These are phyloP conservation scores for Euphrasia confusa DNA, from an alignment of 257 asterid genomes.

Conservation along the genomic window DNA sequence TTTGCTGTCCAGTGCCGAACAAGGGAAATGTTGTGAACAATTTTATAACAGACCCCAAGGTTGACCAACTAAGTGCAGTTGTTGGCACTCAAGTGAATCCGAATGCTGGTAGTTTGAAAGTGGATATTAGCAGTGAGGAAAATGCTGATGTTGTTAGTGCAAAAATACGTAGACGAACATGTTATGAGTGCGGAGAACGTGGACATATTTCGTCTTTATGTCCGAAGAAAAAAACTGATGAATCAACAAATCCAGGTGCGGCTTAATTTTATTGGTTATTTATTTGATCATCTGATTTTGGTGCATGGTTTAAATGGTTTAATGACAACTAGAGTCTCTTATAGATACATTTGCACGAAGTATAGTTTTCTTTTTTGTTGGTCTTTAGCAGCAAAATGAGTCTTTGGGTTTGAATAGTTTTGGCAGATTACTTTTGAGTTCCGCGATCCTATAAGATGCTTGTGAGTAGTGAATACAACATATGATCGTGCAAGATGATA, in stretches of 20 bases:
- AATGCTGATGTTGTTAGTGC: slow-evolving; percentile 29
- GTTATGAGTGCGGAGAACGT: slow-evolving; percentile 78
- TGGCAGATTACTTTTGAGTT: neutral
- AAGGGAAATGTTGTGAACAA: slow-evolving; percentile 31
- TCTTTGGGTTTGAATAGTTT: neutral
- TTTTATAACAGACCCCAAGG: slow-evolving; percentile 20
- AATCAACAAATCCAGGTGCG: slow-evolving; percentile 28
- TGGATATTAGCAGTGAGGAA: neutral
- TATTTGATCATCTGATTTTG: too few relatives aligned
- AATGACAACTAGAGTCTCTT: too few relatives aligned
- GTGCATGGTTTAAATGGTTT: too few relatives aligned
- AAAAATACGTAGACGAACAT: slow-evolving; percentile 78
- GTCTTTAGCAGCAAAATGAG: neutral
- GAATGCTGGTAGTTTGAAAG: too few relatives aligned
- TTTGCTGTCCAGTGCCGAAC: slow-evolving; percentile 65
- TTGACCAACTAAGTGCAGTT: neutral
- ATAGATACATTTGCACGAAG: neutral
- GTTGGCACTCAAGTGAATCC: neutral
- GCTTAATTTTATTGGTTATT: too few relatives aligned
- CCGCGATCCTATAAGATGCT: neutral
- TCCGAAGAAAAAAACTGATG: slow-evolving; percentile 52
- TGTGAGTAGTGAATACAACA: too few relatives aligned
- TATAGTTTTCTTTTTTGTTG: neutral
- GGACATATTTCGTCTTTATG: slow-evolving; percentile 84
- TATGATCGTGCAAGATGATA: neutral